Evolutionary conservation across 441 rosid genomes (phyloP).

Genomic region (Croton setiger): DNA sequence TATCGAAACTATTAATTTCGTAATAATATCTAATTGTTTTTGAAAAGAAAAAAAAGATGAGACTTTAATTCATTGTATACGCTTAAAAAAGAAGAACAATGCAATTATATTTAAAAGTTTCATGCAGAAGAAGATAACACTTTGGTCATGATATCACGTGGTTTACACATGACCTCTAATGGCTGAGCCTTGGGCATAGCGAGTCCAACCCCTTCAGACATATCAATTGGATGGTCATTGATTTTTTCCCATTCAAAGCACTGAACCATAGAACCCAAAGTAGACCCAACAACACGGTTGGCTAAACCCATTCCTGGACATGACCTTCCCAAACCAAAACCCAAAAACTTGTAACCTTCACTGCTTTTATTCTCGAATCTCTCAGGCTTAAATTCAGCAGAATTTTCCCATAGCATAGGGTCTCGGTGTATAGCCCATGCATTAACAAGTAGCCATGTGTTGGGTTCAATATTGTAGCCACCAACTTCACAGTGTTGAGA

Average conservation of each 20-base stretch:
- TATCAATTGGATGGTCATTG: conserved; percentile 8
- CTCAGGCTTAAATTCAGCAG: conserved; percentile 17
- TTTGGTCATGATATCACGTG: conserved; percentile 11
- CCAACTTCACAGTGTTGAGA: not conserved
- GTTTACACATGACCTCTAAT: conserved; percentile 20
- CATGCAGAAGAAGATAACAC: not conserved
- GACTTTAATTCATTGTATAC: too few species aligned
- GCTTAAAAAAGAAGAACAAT: too few species aligned
- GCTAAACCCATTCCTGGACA: conserved; percentile 15
- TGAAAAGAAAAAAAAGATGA: too few species aligned
- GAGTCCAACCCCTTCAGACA: conserved; percentile 12
- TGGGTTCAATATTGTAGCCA: conserved; percentile 2
- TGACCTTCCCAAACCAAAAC: conserved; percentile 16
- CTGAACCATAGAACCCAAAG: conserved; percentile 14
- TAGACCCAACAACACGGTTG: conserved; percentile 5
- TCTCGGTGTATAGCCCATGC: conserved; percentile 17
- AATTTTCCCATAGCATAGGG: conserved; percentile 13
- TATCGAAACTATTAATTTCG: too few species aligned
- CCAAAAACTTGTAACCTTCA: not conserved
- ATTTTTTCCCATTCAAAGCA: conserved; percentile 20
- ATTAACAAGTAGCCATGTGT: conserved; percentile 2
- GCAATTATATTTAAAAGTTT: too few species aligned
- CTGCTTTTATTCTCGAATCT: not conserved
- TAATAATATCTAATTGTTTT: too few species aligned
- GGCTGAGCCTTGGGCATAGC: conserved; percentile 16